Conservation (phyloP, 306 rosid species). For the Abrus precatorius region DNA sequence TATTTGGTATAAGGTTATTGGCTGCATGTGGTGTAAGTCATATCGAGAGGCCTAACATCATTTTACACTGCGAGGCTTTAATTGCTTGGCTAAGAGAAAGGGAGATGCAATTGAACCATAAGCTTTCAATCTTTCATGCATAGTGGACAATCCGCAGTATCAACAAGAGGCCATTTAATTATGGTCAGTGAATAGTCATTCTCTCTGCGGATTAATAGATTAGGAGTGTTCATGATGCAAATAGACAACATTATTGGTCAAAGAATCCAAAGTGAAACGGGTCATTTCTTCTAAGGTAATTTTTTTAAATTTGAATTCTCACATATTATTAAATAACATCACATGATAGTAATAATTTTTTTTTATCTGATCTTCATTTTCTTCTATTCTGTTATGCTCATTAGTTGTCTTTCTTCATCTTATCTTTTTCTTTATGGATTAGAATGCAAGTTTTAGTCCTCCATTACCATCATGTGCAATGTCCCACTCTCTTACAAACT, state of each 20-base stretch:
- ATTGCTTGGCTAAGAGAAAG: slow-evolving; percentile 26
- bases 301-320: too few relatives aligned
- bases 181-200: slow-evolving; percentile 45
- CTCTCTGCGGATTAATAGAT: neutral
- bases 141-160: slow-evolving; percentile 25
- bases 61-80: slow-evolving; percentile 27
- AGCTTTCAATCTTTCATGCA: slow-evolving; percentile 39
- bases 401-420: neutral
- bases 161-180: slow-evolving; percentile 45
- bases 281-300: neutral
- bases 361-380: too few relatives aligned
- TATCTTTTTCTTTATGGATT: slow-evolving; percentile 38
- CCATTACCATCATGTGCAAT: slow-evolving; percentile 52
- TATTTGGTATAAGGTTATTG: slow-evolving; percentile 7
- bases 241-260: slow-evolving; percentile 16
- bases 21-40: slow-evolving; percentile 13
- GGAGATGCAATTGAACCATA: slow-evolving; percentile 9
- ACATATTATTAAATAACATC: too few relatives aligned
- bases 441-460: slow-evolving; percentile 46
- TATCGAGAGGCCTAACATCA: neutral
- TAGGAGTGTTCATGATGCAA: slow-evolving; percentile 16
- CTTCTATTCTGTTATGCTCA: too few relatives aligned
- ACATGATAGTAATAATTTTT: too few relatives aligned
- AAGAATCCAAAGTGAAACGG: slow-evolving; percentile 40
- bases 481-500: slow-evolving; percentile 53